Evolutionary conservation across 2,329 filamentous ascomycete species (phyloP), one percentile per base, ranked within the genome.

Genomic region (Calonectria naviculata): DNA sequence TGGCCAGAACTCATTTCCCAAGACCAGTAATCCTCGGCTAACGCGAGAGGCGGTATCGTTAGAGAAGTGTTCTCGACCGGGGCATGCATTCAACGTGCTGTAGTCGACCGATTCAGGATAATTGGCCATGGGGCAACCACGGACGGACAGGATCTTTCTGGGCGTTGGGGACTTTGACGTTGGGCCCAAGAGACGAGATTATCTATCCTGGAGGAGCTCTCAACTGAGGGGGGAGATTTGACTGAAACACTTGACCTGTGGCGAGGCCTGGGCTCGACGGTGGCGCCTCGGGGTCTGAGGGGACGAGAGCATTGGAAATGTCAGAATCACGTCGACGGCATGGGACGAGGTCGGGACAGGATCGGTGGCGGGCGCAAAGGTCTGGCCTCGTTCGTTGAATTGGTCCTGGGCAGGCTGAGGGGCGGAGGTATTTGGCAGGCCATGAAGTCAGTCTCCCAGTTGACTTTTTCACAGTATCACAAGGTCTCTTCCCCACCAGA

Each of bases 21-120:
- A 41, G 36, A 46, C 28, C 21, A 47, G 61, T 49, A 28, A 47
- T 24, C 63, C 61, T 54, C 52, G 42, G 49, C 52, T 52, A 65
- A 47, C 31, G 28, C 56, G 26, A 54, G 17, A 41, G 15, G 60
- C 47, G 28, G 52, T 24, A 8, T 60, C 47, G 41, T 2, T 29
- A 46, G 17, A 29, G 47, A 47, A 29, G 61, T 19, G 28, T 38
- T 38, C 9, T 60, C 89, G 56, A 44, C 56, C 56, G 13, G 52
- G 56, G 63, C 36, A 56, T 58, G 63, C 47, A 46, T 52, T 54
- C 63, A 56, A 56, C 63, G 42, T 41, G 63, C 41, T 65, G 63
- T 61, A 42, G 36, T 61, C 56, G 56, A 36, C 24, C 24, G 31
- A 24, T 60, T 58, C 29, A 29, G 49, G 36, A 44, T 34, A 41